Evolutionary conservation across 2,329 filamentous ascomycete species (phyloP), one percentile per base, ranked within the genome.

Genomic region (Lasiodiplodia sp.): DNA sequence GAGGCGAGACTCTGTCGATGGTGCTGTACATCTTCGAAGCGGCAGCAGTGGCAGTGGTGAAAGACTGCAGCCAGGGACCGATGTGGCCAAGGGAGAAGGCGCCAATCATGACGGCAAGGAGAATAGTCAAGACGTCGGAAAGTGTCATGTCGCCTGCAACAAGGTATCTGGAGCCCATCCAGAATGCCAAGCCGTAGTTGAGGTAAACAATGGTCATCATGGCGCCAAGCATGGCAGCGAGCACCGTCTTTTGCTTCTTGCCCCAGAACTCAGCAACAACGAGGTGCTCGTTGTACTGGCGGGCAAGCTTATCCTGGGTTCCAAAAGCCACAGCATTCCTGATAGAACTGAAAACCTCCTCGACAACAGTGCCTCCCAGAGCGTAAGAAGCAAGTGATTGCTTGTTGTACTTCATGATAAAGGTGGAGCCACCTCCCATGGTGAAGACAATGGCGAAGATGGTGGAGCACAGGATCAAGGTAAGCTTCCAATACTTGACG

Each of bases 321-420:
- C 93, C 93, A 75, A 97, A 99, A 37, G 96, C 96, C 8, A 93
- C 90, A 7, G 95, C 92, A 76, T 97, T 98, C 71, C 96, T 90
- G 73, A 98, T 91, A 1, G 94, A 97, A 79, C 93, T 94, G 75
- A 99, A 87, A 66, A 97, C 95, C 81, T 99, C 96, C 76, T 98
- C 96, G 4, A 93, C 95, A 14, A 98, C 87, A 2, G 91, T 94
- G 68, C 94, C 95, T 71, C 94, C 95, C 60, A 89, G 84, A 31
- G 93, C 94, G 75, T 97, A 97, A 0, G 93, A 88, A 65, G 91
- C 85, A 60, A 97, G 84, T 1, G 92, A 91, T 68, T 88, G 83
- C 80, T 94, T 95, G 80, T 91, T 94, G 79, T 87, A 95, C 78
- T 90, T 93, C 77, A 97, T 84, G 74, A 68, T 97, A 91, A 75